These are phyloP conservation scores for Botrytis porri DNA, from an alignment of 2,329 filamentous ascomycete species.

Conservation along the genomic window DNA sequence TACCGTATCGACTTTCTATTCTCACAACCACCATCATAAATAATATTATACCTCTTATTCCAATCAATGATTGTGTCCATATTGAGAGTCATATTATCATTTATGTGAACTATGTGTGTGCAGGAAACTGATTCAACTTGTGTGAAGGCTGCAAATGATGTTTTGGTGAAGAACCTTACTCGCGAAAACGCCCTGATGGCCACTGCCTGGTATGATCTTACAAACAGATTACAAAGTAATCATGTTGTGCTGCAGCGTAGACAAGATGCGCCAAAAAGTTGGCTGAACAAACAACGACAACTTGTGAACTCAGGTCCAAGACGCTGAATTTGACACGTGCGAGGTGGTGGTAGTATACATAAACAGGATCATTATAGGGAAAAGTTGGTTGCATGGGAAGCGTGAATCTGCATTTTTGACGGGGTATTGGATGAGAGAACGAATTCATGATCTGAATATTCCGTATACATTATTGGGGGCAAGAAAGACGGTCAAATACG, in stretches of 20 bases:
- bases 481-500: background rate
- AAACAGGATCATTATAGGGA: background rate
- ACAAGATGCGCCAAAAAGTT: conserved; percentile 73
- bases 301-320: conserved; percentile 52
- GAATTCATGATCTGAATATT: conserved; percentile 15
- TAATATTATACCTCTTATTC: conserved; percentile 8
- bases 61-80: conserved; percentile 12
- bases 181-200: conserved; percentile 76
- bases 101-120: conserved; percentile 18
- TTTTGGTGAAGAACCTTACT: conserved; percentile 56
- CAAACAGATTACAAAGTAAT: conserved; percentile 75
- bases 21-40: conserved; percentile 18
- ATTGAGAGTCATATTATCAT: conserved; percentile 6
- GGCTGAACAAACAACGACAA: conserved; percentile 79
- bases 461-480: conserved; percentile 1
- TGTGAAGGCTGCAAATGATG: conserved; percentile 34
- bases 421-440: conserved; percentile 4
- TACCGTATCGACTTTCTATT: conserved; percentile 30
- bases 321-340: conserved; percentile 20
- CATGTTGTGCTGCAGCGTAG: conserved; percentile 74
- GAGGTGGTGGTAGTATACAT: background rate
- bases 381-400: background rate
- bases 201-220: conserved; percentile 84
- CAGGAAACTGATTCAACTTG: conserved; percentile 22
- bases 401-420: conserved; percentile 13